These are phyloP conservation scores for Nitzschia putrida DNA, from an alignment of 108 stramenopile genomes.

Conservation along the genomic window DNA sequence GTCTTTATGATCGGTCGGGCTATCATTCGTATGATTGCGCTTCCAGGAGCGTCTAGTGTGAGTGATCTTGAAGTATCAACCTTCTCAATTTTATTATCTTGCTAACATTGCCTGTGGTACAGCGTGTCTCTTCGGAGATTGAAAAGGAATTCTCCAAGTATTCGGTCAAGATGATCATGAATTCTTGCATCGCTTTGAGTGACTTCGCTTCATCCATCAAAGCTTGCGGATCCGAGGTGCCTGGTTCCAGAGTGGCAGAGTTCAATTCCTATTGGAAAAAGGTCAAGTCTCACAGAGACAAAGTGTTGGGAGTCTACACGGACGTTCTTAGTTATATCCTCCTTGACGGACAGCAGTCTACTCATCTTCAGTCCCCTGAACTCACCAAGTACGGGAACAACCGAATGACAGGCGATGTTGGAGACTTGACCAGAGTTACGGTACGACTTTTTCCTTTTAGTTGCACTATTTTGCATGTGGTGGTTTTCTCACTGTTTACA, in stretches of 20 bases:
- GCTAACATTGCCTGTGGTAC: not conserved
- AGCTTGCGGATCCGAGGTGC: slow-evolving; percentile 1
- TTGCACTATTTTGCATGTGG: too few species aligned
- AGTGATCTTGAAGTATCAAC: slow-evolving; percentile 1
- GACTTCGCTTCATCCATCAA: slow-evolving; percentile 44
- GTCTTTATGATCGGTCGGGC: slow-evolving; percentile 56
- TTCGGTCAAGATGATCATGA: slow-evolving; percentile 68
- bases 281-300: slow-evolving; percentile 58
- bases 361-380: slow-evolving; percentile 25
- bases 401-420: slow-evolving; percentile 71
- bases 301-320: slow-evolving; percentile 68
- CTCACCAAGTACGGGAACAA: slow-evolving; percentile 74
- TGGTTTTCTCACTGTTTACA: too few species aligned
- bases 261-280: slow-evolving; percentile 61
- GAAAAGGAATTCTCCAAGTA: slow-evolving; percentile 82
- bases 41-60: slow-evolving; percentile 72
- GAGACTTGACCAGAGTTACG: slow-evolving; percentile 61
- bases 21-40: slow-evolving; percentile 76
- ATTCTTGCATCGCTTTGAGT: slow-evolving; percentile 43
- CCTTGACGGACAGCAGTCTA: slow-evolving; percentile 28
- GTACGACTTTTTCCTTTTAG: too few species aligned
- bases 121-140: slow-evolving; percentile 67
- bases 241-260: slow-evolving; percentile 26
- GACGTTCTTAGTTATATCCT: slow-evolving; percentile 61
- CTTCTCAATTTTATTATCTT: not conserved